Base-by-base conservation (phyloP, 192 early-diverging fungal genomes). In the Gonapodya sp. region DNA sequence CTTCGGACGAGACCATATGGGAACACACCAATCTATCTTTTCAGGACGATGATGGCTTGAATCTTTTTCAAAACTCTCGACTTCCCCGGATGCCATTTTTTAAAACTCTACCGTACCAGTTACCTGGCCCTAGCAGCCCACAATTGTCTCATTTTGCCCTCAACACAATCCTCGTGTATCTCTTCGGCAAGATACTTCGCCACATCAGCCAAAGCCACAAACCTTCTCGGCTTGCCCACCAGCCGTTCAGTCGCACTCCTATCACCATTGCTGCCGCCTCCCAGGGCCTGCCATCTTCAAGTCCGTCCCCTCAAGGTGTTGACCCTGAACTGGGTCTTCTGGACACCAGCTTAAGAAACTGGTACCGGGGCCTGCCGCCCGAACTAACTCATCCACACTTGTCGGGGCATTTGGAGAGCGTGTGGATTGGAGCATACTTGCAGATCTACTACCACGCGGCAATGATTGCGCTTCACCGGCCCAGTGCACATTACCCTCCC, bases 141-240 rank as follows among this genome's bases (percentile, higher is more conserved):
- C n/a, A 46, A 2, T 83, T 85, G 36, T 78, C 35, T 35, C 81
- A 81, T 0, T 79, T 36, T 35, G 84, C 78, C 33, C 85, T 86
- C 79, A 87, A 83, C 78, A 36, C 85, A n/a, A 81, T 87, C 31
- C 81, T 88, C 36, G 78, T 82, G 18, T 85, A 87, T 73, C 83
- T 88, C 18, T 87, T 87, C 78, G 87, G 87, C 73, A 84, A 84
- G 64, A 84, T 88, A 34, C 33, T 88, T 31, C 84, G 85, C 35
- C 85, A 83, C 73, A 73, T 82, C 73, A 85, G 84, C 74, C 36
- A 77, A 2, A 34, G 30, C 75, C 75, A 33, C 75, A 18, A 34
- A 18, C 18, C 30, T 2, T 31, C 18, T 2, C 18, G 34, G 8
- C 75, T 16, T 33, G 8, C 46, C 46, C 8, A 8, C 8, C 46